phyloP scores from a whole-genome alignment of 495 filamentous ascomycete genomes.

The Annulohypoxylon moriforme region DNA sequence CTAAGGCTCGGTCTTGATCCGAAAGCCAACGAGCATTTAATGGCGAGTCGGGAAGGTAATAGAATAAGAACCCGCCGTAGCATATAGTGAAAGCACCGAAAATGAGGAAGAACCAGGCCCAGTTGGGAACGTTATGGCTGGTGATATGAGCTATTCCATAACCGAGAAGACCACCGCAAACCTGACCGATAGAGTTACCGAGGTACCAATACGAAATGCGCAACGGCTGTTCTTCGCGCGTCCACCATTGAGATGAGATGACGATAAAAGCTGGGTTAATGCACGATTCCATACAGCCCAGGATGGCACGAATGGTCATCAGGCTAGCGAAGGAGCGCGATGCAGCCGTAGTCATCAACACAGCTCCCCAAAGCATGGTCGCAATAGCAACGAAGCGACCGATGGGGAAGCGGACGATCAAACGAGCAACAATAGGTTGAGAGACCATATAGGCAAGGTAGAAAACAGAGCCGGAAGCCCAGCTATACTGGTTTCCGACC shows the following conservation, averaged over 20 bases:
- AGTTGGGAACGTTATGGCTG: conserved; percentile 50
- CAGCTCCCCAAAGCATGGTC: conserved; percentile 58
- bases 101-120: conserved; percentile 59
- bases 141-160: conserved; percentile 59
- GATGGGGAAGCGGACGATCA: conserved; percentile 70
- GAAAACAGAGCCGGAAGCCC: conserved; percentile 63
- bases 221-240: conserved; percentile 60
- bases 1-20: conserved; percentile 60
- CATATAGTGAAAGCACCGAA: conserved; percentile 55
- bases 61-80: conserved; percentile 53
- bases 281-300: conserved; percentile 62
- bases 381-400: conserved; percentile 62
- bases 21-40: conserved; percentile 59
- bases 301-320: conserved; percentile 59
- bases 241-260: conserved; percentile 64
- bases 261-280: conserved; percentile 63
- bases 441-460: conserved; percentile 64
- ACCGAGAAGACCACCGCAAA: conserved; percentile 58
- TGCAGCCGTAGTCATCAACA: conserved; percentile 56
- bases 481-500: conserved; percentile 61
- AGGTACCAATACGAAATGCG: conserved; percentile 62
- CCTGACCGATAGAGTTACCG: conserved; percentile 63
- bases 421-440: conserved; percentile 68
- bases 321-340: conserved; percentile 53
- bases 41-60: conserved; percentile 63